phyloP scores from a whole-genome alignment of 2,329 filamentous ascomycete genomes.

The Phoma sp. region DNA sequence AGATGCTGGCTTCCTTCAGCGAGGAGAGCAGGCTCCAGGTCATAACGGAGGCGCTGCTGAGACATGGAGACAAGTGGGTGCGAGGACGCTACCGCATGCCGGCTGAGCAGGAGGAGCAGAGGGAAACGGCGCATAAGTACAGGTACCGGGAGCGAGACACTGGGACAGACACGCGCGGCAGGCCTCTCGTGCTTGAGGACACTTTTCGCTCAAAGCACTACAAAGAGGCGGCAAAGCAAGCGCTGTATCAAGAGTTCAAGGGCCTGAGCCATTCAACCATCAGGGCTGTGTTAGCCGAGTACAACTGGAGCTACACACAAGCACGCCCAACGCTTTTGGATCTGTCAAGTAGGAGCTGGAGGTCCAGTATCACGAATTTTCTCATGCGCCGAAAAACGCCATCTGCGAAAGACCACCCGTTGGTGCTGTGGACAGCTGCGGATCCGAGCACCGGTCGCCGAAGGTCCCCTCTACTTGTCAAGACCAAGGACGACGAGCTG shows the following conservation, averaged over 20 bases:
- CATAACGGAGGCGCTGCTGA: constrained; percentile 78
- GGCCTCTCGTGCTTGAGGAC: constrained; percentile 65
- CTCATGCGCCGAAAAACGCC: constrained; percentile 69
- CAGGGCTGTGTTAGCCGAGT: constrained; percentile 79
- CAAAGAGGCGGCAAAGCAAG: constrained; percentile 70
- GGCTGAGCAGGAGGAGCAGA: constrained; percentile 46
- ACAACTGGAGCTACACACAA: constrained; percentile 79
- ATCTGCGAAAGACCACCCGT: constrained; percentile 63
- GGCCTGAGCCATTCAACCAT: constrained; percentile 76
- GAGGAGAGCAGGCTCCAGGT: constrained; percentile 79
- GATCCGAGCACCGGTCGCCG: constrained; percentile 59
- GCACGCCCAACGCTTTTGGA: constrained; percentile 73
- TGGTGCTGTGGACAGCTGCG: constrained; percentile 70
- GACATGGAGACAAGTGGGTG: constrained; percentile 73
- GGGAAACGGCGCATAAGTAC: constrained; percentile 39
- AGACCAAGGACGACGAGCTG: constrained; percentile 67
- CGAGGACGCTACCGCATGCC: constrained; percentile 66
- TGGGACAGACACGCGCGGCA: constrained; percentile 41
- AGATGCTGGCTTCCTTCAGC: constrained; percentile 78
- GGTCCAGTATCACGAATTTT: constrained; percentile 75
- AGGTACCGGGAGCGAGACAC: constrained; percentile 43
- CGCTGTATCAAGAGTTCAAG: constrained; percentile 78
- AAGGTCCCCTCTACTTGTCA: constrained; percentile 67
- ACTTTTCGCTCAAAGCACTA: constrained; percentile 73
- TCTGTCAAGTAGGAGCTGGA: constrained; percentile 77